phyloP scores from a whole-genome alignment of 768 basidiomycete species.

The Suillus variegatus region DNA sequence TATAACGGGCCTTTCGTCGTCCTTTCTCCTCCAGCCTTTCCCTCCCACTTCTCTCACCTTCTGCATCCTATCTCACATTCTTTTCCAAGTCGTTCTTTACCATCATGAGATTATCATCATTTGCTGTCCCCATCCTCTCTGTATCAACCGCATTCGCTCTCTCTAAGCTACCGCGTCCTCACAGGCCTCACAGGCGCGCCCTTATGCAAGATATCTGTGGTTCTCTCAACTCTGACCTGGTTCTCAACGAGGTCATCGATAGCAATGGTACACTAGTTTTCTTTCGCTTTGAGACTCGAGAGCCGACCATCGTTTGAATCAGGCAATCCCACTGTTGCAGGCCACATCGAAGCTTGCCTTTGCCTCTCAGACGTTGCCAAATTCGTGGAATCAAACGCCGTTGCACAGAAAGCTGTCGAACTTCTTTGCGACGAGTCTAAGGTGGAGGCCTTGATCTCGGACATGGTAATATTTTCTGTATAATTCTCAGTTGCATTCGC shows the following conservation, averaged over 20 bases:
- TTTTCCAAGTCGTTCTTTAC: slow-evolving; percentile 9
- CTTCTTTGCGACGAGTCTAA: slow-evolving; percentile 21
- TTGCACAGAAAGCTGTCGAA: slow-evolving; percentile 23
- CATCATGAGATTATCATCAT: slow-evolving; percentile 23
- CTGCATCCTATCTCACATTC: not conserved
- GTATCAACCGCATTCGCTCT: slow-evolving; percentile 19
- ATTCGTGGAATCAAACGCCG: slow-evolving; percentile 25
- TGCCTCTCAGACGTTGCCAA: slow-evolving; percentile 29
- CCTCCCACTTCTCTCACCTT: not conserved
- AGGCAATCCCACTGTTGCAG: slow-evolving; percentile 25
- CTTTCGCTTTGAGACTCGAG: too few relatives aligned
- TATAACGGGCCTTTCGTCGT: slow-evolving; percentile 8
- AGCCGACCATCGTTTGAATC: not conserved
- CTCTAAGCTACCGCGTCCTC: slow-evolving; percentile 7
- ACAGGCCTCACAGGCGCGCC: slow-evolving; percentile 11
- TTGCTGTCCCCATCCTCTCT: slow-evolving; percentile 21
- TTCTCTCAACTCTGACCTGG: slow-evolving; percentile 17
- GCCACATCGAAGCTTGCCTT: slow-evolving; percentile 29
- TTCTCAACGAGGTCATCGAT: slow-evolving; percentile 16
- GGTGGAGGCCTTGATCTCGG: slow-evolving; percentile 22
- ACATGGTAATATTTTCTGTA: slow-evolving; percentile 21
- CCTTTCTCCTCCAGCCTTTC: not conserved
- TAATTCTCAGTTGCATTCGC: not conserved
- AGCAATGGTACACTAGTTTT: slow-evolving; percentile 12
- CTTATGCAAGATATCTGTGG: slow-evolving; percentile 17